Evolutionary conservation across 495 filamentous ascomycete species (phyloP), one percentile per base, ranked within the genome.

Genomic region (Xylaria nigripes): DNA sequence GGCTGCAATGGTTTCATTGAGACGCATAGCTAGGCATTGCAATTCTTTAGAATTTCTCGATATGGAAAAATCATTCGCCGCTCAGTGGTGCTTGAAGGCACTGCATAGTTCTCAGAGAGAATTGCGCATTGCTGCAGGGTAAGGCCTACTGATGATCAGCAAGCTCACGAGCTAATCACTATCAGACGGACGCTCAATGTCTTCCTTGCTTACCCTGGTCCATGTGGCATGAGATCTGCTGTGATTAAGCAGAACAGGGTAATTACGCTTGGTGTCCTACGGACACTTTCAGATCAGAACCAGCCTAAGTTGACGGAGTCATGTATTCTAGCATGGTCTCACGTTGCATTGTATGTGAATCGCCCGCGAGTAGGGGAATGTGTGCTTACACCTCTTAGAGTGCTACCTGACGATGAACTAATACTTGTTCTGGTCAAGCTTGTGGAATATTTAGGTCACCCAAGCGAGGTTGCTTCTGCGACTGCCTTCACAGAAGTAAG

Each of bases 51-150:
- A 72, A 10, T 73, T 86, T 51, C 68, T 92, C 51, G 80, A 90
- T 55, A 68, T 96, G 3, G 77, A 80, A 36, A 71, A 62, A 6
- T 89, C 86, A 7, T 55, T 67, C 0, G 72, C 86, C 40, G 90
- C 89, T 0, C 82, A 89, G 61, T 90, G 87, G 77, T 93, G 89
- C 62, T 66, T 97, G 1, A 77, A 83, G 51, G 89, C 86, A 2
- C 71, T 95, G 19, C 79, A 81, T 45, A 95, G 90, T 64, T 92
- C 91, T 6, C 68, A 86, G 21, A 81, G 93, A 63, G 93, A 97
- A 62, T 72, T 97, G 46, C 84, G 93, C 12, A 78, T 96, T 63
- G 86, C 85, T 23, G 86, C 90, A 59, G 87, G 81, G 75, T 85
- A 68, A 59, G 70, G 48, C 13, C 16, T 13, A 40, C 21, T 18